phyloP scores from a whole-genome alignment of 148 eudicot species.

The Cornus suecica region DNA sequence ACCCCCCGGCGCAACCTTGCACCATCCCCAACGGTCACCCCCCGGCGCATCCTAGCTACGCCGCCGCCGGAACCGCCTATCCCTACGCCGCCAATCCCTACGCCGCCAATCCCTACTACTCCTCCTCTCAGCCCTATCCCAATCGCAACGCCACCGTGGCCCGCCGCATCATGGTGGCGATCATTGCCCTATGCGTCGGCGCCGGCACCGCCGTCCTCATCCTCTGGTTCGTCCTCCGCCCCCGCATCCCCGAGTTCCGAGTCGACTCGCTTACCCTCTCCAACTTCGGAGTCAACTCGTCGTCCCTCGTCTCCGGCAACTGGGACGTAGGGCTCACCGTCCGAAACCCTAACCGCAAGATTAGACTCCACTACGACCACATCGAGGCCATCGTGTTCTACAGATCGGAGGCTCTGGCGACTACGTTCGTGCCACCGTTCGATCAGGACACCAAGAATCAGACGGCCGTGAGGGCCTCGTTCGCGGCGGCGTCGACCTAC shows the following conservation, averaged over 20 bases:
- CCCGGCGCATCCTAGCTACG: background rate
- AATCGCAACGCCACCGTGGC: slow-evolving; percentile 51
- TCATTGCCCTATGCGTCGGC: slow-evolving; percentile 48
- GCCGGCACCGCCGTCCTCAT: slow-evolving; percentile 51
- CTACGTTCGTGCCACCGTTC: slow-evolving; percentile 49
- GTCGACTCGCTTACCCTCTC: slow-evolving; percentile 44
- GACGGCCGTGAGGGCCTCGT: slow-evolving; percentile 30
- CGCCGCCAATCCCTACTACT: slow-evolving; percentile 29
- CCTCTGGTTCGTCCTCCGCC: slow-evolving; percentile 75
- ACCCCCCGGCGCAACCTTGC: background rate
- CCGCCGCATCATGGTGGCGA: slow-evolving; percentile 56
- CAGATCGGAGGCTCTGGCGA: slow-evolving; percentile 15
- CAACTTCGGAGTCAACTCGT: slow-evolving; percentile 34
- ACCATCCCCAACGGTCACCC: background rate
- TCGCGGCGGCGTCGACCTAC: slow-evolving; percentile 37
- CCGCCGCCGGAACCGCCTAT: background rate
- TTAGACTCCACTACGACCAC: slow-evolving; percentile 40
- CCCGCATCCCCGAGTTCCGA: slow-evolving; percentile 62
- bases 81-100: slow-evolving; percentile 15
- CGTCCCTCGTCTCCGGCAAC: slow-evolving; percentile 32
- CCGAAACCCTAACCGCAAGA: slow-evolving; percentile 43
- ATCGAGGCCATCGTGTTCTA: slow-evolving; percentile 36
- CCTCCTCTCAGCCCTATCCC: slow-evolving; percentile 4
- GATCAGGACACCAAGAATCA: slow-evolving; percentile 39
- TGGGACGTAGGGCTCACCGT: slow-evolving; percentile 36